A percentile compares a stretch with the other conserved stretches of the same genome.
Conservation (phyloP, 2,329 filamentous ascomycete genomes). For the Aspergillus hiratsukae region DNA sequence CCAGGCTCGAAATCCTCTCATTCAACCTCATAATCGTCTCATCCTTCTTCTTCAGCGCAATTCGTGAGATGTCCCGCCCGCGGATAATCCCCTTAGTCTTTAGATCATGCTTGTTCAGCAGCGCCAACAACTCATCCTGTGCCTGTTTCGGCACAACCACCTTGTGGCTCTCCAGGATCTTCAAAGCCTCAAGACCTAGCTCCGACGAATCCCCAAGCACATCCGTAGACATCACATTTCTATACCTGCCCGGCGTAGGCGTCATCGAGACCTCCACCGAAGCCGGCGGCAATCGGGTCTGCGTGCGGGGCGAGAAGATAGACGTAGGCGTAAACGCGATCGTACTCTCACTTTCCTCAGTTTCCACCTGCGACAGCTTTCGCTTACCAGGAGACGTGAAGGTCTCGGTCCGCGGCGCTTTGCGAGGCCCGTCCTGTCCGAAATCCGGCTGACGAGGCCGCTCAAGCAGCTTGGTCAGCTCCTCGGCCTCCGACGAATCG, state of each 20-base stretch:
- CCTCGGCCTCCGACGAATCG: constrained; percentile 28
- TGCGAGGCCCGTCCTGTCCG: constrained; percentile 32
- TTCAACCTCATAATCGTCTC: constrained; percentile 61
- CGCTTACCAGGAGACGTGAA: constrained; percentile 36
- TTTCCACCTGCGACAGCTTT: constrained; percentile 24
- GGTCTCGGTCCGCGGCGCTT: constrained; percentile 30
- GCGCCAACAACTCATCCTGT: constrained; percentile 31
- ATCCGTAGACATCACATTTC: constrained; percentile 22
- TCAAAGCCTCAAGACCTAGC: constrained; percentile 22
- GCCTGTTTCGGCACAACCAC: constrained; percentile 30
- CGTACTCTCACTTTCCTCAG: background rate
- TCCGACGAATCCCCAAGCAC: constrained; percentile 16
- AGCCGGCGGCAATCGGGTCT: constrained; percentile 11
- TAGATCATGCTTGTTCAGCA: constrained; percentile 55
- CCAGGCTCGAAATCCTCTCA: constrained; percentile 57
- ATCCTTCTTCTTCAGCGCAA: constrained; percentile 61
- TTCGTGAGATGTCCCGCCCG: constrained; percentile 63
- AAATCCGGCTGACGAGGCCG: constrained; percentile 27
- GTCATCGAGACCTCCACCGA: constrained; percentile 29
- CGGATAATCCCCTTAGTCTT: constrained; percentile 57
- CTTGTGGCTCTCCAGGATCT: constrained; percentile 32
- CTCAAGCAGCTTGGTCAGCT: constrained; percentile 21
- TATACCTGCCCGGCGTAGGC: constrained; percentile 29
- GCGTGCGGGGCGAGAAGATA: constrained; percentile 6
- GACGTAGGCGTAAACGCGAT: constrained; percentile 9